phyloP scores from a whole-genome alignment of 2,329 filamentous ascomycete genomes.

The Calonectria leucothoes region DNA sequence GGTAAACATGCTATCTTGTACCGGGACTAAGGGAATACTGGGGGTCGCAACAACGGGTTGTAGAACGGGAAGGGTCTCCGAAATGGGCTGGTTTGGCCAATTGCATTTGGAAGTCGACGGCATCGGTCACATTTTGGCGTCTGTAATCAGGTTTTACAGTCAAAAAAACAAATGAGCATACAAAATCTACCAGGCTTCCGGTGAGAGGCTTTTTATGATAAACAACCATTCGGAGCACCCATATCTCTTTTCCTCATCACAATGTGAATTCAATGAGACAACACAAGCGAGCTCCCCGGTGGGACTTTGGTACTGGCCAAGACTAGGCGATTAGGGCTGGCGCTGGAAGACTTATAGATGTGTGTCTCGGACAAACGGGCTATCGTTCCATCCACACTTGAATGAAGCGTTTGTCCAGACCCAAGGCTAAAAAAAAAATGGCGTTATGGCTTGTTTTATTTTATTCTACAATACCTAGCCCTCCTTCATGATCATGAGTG shows the following conservation, averaged over 20 bases:
- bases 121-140: slow-evolving; percentile 75
- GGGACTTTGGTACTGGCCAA: slow-evolving; percentile 24
- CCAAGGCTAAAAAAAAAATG: slow-evolving; percentile 8
- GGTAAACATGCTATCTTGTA: slow-evolving; percentile 71
- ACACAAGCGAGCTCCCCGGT: slow-evolving; percentile 27
- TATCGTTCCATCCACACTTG: neutral
- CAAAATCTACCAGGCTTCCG: slow-evolving; percentile 50
- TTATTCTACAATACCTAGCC: slow-evolving; percentile 29
- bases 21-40: slow-evolving; percentile 42
- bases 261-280: slow-evolving; percentile 29
- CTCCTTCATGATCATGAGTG: slow-evolving; percentile 21
- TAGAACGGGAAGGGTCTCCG: slow-evolving; percentile 59
- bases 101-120: slow-evolving; percentile 75
- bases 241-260: slow-evolving; percentile 19
- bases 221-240: slow-evolving; percentile 40
- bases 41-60: slow-evolving; percentile 53
- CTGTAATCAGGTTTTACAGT: slow-evolving; percentile 75
- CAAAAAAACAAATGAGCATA: slow-evolving; percentile 62
- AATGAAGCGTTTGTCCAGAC: neutral
- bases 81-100: slow-evolving; percentile 70
- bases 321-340: slow-evolving; percentile 29
- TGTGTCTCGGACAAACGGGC: slow-evolving; percentile 10
- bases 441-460: slow-evolving; percentile 22
- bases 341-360: slow-evolving; percentile 26
- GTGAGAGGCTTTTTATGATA: slow-evolving; percentile 48